Evolutionary conservation across 257 asterid species (phyloP), one percentile per base, ranked within the genome.

Genomic region (Penstemon eatonii): DNA sequence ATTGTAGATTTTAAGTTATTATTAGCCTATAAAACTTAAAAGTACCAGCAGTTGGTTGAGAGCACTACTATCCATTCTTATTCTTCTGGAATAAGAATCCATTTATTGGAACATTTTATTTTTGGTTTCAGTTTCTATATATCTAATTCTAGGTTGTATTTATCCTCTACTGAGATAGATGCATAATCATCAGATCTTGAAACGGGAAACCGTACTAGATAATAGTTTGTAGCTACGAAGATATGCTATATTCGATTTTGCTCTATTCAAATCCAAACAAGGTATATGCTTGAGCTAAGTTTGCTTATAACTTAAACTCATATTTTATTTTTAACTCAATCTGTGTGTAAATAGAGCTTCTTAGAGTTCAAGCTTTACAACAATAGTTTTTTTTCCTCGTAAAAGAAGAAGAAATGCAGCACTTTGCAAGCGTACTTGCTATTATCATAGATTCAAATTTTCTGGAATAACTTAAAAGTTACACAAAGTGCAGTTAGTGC

Each of bases 291-390:
- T n/a, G 56, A 58, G 62, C 42, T 57, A 10, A 8, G 56, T 36
- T 7, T 5, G 40, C 45, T 43, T 33, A 40, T 33, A 40, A 25
- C 57, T 38, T 3, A 8, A 39, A 53, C 18, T 15, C 42, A 9
- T 43, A 59, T 37, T 60, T 43, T 3, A 42, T 8, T 19, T 44
- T 15, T 10, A 60, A 66, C 74, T 61, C 66, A 61, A 15, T 52
- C 2, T 13, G 37, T 41, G 49, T 53, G 59, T 10, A 10, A 10
- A 9, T n/a, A 61, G 25, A 9, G 47, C 39, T 52, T 37, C 39
- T 43, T 4, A 52, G 9, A 44, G 44, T 46, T 67, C 40, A 43
- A 45, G 56, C 67, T 40, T 4, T 46, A 10, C n/a, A 41, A 25
- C 33, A 25, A 25, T 25, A 25, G 2, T 25, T 25, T 25, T 25